Conservation (phyloP, 495 filamentous ascomycete species). For the Lasiosphaeria ovina region DNA sequence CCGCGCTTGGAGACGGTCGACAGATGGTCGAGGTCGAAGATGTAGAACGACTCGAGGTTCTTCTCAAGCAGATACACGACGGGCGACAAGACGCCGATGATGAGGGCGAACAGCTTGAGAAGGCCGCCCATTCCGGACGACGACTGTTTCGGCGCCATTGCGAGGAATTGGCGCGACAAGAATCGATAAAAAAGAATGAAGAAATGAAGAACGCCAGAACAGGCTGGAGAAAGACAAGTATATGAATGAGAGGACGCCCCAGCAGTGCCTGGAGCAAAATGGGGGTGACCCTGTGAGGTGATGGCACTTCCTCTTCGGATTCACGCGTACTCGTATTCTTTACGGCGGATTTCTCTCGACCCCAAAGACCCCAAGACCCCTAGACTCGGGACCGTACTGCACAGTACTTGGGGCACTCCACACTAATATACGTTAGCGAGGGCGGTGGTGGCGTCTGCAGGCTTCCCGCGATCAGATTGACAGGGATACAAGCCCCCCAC, state of each 20-base stretch:
- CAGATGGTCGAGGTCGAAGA: constrained; percentile 67
- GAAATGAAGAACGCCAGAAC: constrained; percentile 1
- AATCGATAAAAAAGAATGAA: constrained; percentile 2
- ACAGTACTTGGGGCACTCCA: too few species aligned
- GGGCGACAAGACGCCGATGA: constrained; percentile 58
- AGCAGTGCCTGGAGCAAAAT: too few species aligned
- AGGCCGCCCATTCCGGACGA: constrained; percentile 31
- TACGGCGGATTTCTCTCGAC: too few species aligned
- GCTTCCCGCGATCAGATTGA: too few species aligned
- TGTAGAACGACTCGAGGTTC: constrained; percentile 71
- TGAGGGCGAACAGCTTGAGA: constrained; percentile 57
- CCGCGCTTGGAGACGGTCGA: constrained; percentile 64
- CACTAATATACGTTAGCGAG: too few species aligned
- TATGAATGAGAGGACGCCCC: not conserved
- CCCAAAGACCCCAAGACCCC: too few species aligned
- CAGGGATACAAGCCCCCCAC: too few species aligned
- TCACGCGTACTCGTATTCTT: too few species aligned
- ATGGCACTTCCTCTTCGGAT: too few species aligned
- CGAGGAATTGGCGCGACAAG: constrained; percentile 8
- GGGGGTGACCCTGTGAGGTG: too few species aligned
- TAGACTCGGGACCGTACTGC: too few species aligned
- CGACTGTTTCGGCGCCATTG: constrained; percentile 20
- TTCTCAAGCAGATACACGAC: constrained; percentile 64
- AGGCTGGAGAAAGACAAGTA: constrained; percentile 5
- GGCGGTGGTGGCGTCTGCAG: too few species aligned